These are phyloP conservation scores for Phoma sp. DNA, from an alignment of 2,329 filamentous ascomycete species.

Conservation along the genomic window DNA sequence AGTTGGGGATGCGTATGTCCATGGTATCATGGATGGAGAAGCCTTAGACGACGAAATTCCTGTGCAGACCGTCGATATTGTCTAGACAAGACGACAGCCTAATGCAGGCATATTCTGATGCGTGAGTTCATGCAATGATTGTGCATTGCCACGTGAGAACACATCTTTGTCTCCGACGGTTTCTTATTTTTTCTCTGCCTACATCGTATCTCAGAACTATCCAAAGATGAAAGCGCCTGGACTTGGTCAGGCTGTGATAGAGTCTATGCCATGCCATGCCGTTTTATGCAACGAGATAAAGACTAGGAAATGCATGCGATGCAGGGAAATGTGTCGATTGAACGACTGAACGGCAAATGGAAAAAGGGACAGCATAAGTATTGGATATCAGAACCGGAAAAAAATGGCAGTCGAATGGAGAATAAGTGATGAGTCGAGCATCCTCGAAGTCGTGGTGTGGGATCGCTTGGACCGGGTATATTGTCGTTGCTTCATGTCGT, in stretches of 20 bases:
- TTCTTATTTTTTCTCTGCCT: slow-evolving; percentile 4
- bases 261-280: neutral
- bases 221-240: neutral
- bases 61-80: neutral
- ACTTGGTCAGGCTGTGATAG: slow-evolving; percentile 4
- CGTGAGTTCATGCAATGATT: too few species aligned
- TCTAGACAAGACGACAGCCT: too few species aligned
- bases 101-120: too few species aligned
- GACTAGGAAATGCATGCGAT: neutral
- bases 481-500: slow-evolving; percentile 20
- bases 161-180: too few species aligned
- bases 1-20: slow-evolving; percentile 22
- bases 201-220: neutral
- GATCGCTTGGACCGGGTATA: slow-evolving; percentile 18
- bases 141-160: too few species aligned
- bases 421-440: slow-evolving; percentile 10
- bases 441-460: slow-evolving; percentile 12
- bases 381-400: slow-evolving; percentile 14
- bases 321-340: neutral
- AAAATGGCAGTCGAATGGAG: neutral
- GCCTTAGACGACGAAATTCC: neutral
- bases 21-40: slow-evolving; percentile 25
- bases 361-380: neutral
- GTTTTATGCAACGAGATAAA: neutral
- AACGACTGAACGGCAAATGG: neutral